Base-by-base conservation (phyloP, 495 filamentous ascomycete species). In the Penicillium subrubescens region DNA sequence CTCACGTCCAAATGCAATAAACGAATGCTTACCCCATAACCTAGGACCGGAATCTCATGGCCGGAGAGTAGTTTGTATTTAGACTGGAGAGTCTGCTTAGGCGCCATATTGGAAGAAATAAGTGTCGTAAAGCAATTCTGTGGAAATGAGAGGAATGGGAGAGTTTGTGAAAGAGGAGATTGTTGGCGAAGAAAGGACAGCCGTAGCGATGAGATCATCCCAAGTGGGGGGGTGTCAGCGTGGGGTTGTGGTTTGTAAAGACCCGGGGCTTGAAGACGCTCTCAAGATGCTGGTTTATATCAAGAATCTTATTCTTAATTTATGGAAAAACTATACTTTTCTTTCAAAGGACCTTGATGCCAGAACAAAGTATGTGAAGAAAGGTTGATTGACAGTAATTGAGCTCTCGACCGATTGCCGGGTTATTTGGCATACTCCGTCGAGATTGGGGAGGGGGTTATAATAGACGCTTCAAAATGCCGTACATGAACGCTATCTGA, bases 21-120 rank as follows among this genome's bases (percentile, higher is more conserved):
- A 25, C 12, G 31, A 34, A 31, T 21, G 68, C 88, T 75, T 81
- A 90, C 89, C 37, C 89, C 90, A 71, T 86, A 94, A 39, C 92
- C 92, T n/a, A 94, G 67, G 19, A 84, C 71, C 0, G 92, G 92
- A 44, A 96, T 93, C 55, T 92, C 87, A 75, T 90, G 87, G 54
- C 92, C 92, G 51, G 91, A 94, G 62, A 87, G 88, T 73, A 94
- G 78, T 19, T 60, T 68, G 53, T 76, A 71, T n/a, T 71, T 77
- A 2, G 76, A 74, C 23, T 65, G 72, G 10, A 75, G 71, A 31
- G 64, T 68, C 57, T 70, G 64, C 8, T 73, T 68, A 23, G 65
- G 35, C 10, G 70, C 39, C 76, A 78, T 80, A 15, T 60, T 78
- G 58, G 21, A 59, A 14, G n/a, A 21, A 1, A 23, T 0, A 10